Evolutionary conservation across 768 basidiomycete species (phyloP), one percentile per base, ranked within the genome.

Genomic region (Hemileccinum impolitum): DNA sequence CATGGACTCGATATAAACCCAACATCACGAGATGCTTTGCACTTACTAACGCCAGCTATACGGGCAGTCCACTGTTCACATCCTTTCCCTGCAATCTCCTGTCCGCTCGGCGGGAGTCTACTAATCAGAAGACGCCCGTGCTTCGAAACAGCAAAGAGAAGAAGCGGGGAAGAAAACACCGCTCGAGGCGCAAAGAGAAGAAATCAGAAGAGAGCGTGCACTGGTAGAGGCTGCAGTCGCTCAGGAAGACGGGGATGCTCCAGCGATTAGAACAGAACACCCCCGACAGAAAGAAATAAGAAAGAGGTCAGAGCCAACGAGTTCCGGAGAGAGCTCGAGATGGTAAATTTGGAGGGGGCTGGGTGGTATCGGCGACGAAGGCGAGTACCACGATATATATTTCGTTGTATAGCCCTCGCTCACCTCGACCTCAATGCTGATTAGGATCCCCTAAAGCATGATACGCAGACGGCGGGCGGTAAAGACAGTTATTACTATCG

Each of bases 261-360:
- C 37, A 17, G 14, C 31, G 9, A 21, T 32, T 1, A 36, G 17
- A 40, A 79, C n/a, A 77, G 59, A 91, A 94, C 55, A 82, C 87
- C 57, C 81, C 92, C n/a, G 80, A 79, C 59, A 74, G 51, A 36
- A 58, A 43, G 26, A 55, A 46, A 19, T 57, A 25, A 51, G 49
- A 47, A 83, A 77, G 59, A 93, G 94, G 56, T 97, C n/a, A 91
- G 92, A 71, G 79, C 85, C 75, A 83, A 85, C 53, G 93, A 96
- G 57, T 70, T 94, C 36, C 79, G 79, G 58, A 74, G 74, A 55
- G 90, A 87, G 64, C 70, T 96, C 48, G 85, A 91, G 64, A 72
- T 73, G 56, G 81, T 95, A 35, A 78, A 81, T 3, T 71, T 72
- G 38, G 85, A 89, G 59, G 89, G 85, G 89, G 1, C 70, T 77